Conservation (phyloP, 139 green algal genomes). For the Coelastrella sp. region DNA sequence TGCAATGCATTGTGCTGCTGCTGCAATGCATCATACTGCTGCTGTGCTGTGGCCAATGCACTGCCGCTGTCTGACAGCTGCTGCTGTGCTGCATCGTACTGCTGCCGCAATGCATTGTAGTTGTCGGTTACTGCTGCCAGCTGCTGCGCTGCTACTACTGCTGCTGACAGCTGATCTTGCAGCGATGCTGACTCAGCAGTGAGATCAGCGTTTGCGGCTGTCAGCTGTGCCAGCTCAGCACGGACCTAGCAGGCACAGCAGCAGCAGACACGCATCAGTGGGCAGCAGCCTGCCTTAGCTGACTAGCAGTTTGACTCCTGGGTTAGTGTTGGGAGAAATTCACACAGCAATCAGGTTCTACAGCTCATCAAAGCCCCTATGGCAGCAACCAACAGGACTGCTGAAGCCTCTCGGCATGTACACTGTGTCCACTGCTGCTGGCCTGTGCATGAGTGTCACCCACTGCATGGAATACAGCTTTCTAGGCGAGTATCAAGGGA, state of each 20-base stretch:
- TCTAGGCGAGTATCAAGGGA: too few species aligned
- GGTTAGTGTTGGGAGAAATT: too few species aligned
- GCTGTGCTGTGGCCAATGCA: background rate
- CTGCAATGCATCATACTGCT: background rate
- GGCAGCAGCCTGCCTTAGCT: too few species aligned
- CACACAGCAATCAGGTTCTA: too few species aligned
- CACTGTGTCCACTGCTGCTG: too few species aligned
- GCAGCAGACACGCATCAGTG: background rate
- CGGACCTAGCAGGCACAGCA: background rate
- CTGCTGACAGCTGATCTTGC: slow-evolving; percentile 7
- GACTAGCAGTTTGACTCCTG: too few species aligned
- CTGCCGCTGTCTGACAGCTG: background rate
- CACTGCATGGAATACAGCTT: too few species aligned
- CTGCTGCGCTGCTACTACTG: slow-evolving; percentile 25
- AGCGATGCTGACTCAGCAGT: slow-evolving; percentile 3
- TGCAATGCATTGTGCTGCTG: too few species aligned
- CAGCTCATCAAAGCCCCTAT: too few species aligned
- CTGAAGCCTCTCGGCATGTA: too few species aligned
- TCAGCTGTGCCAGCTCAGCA: slow-evolving; percentile 13
- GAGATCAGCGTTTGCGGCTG: background rate
- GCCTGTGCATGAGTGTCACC: too few species aligned
- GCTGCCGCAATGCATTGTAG: background rate
- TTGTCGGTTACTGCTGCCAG: background rate
- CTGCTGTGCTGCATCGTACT: slow-evolving; percentile 1
- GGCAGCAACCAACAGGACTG: too few species aligned